These are phyloP conservation scores for Diplodia seriata DNA, from an alignment of 2,329 filamentous ascomycete genomes.

Conservation along the genomic window DNA sequence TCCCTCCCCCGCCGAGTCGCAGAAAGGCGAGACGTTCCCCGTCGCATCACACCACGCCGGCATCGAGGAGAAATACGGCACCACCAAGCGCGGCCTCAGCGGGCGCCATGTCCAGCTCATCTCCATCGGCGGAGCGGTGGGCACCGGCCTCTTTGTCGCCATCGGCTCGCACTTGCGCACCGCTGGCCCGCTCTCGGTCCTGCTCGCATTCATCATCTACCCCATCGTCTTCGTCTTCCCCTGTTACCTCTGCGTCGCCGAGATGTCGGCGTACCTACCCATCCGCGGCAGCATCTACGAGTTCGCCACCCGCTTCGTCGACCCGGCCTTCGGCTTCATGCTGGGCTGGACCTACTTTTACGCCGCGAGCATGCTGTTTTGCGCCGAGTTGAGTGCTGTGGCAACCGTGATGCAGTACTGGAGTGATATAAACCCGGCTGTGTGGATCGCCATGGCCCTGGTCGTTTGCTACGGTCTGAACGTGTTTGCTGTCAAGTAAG, in stretches of 20 bases:
- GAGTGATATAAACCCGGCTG: conserved; percentile 37
- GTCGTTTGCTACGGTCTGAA: conserved; percentile 28
- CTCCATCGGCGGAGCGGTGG: conserved; percentile 25
- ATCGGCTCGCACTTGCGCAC: conserved; percentile 21
- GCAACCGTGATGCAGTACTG: conserved; percentile 52
- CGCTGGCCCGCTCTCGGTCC: conserved; percentile 38
- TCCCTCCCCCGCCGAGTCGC: conserved; percentile 1
- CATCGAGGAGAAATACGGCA: conserved; percentile 29
- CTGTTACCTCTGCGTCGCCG: conserved; percentile 37
- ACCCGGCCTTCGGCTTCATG: conserved; percentile 26
- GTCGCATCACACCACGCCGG: neutral
- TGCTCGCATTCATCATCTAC: conserved; percentile 37
- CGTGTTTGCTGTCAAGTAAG: conserved; percentile 28
- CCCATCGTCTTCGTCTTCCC: conserved; percentile 37
- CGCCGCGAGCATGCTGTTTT: conserved; percentile 25
- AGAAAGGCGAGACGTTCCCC: conserved; percentile 15
- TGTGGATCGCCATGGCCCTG: conserved; percentile 30
- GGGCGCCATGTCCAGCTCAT: conserved; percentile 30
- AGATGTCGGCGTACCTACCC: conserved; percentile 41
- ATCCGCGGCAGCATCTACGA: conserved; percentile 79
- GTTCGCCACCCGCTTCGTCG: conserved; percentile 72
- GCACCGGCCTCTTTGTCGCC: conserved; percentile 29
- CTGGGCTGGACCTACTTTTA: conserved; percentile 30
- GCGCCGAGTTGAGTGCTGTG: conserved; percentile 52
- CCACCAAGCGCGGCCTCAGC: conserved; percentile 23